Conservation (phyloP, 148 eudicot genomes). For the Suaeda aralocaspica region DNA sequence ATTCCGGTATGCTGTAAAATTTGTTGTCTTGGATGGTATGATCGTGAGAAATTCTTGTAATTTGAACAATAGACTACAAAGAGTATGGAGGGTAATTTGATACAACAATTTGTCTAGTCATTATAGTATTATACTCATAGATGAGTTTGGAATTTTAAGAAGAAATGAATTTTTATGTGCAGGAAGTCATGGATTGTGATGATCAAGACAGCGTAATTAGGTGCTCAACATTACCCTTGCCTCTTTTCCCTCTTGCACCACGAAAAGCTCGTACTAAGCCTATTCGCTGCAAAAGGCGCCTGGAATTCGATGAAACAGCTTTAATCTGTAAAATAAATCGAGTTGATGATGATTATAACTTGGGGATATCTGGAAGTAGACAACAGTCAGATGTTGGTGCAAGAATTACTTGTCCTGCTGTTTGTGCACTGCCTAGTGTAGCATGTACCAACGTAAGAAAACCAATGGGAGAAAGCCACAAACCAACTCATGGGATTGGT, state of each 20-base stretch:
- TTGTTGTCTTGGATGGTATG: too few species aligned
- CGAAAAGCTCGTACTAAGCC: slow-evolving; percentile 6
- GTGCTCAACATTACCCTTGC: not conserved
- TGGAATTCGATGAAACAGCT: not conserved
- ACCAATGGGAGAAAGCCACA: not conserved
- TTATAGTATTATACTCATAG: too few species aligned
- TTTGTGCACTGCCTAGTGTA: too few species aligned
- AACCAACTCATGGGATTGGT: not conserved
- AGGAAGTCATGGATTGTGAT: not conserved
- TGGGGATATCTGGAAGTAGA: not conserved
- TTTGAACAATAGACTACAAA: too few species aligned
- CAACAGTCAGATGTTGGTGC: not conserved
- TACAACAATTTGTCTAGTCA: too few species aligned
- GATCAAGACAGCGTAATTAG: not conserved
- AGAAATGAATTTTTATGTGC: too few species aligned
- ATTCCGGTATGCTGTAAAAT: too few species aligned
- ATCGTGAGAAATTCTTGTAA: too few species aligned
- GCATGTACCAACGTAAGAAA: not conserved
- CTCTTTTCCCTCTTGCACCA: not conserved
- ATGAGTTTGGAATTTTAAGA: too few species aligned
- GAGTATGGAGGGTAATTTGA: too few species aligned
- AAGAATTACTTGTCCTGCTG: not conserved
- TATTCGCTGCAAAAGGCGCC: slow-evolving; percentile 10
- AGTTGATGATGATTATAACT: not conserved
- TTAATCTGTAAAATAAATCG: not conserved